phyloP scores from a whole-genome alignment of 2,329 filamentous ascomycete genomes.

The Aspergillus transmontanensis region DNA sequence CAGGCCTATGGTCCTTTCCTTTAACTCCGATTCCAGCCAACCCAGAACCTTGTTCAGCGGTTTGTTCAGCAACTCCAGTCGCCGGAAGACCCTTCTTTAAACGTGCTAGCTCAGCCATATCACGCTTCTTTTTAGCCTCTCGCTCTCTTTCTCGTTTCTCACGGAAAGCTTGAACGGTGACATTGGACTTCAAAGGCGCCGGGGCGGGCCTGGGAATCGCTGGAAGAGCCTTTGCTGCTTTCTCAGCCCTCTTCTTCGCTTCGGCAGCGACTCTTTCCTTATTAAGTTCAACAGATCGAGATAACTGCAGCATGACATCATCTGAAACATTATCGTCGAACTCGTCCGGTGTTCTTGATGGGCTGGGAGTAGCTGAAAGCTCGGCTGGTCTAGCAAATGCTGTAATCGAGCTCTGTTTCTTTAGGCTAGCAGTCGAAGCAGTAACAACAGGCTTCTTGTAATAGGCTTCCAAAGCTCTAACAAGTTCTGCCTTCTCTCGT shows the following conservation, averaged over 20 bases:
- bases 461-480: slow-evolving; percentile 60
- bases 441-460: slow-evolving; percentile 48
- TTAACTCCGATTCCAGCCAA: slow-evolving; percentile 70
- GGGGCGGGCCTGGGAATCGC: slow-evolving; percentile 29
- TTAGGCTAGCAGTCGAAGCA: slow-evolving; percentile 42
- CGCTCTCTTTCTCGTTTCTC: slow-evolving; percentile 74
- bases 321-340: slow-evolving; percentile 47
- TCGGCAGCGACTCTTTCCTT: slow-evolving; percentile 38
- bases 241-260: slow-evolving; percentile 31
- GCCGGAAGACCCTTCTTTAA: slow-evolving; percentile 60
- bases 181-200: slow-evolving; percentile 32
- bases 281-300: slow-evolving; percentile 46
- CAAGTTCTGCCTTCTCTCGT: slow-evolving; percentile 82
- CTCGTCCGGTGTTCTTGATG: slow-evolving; percentile 38
- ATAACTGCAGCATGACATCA: slow-evolving; percentile 43
- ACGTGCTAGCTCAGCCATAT: slow-evolving; percentile 70
- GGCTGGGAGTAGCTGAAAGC: slow-evolving; percentile 37
- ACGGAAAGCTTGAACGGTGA: slow-evolving; percentile 62
- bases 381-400: slow-evolving; percentile 42
- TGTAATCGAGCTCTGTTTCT: slow-evolving; percentile 48
- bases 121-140: slow-evolving; percentile 72
- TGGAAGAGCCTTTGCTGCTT: slow-evolving; percentile 27
- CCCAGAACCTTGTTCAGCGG: slow-evolving; percentile 77
- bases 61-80: slow-evolving; percentile 55
- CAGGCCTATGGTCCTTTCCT: slow-evolving; percentile 76